A percentile compares a stretch with the other conserved stretches of the same genome.
phyloP scores from a whole-genome alignment of 78 protist genomes.

The Cavenderia fasciculata region DNA sequence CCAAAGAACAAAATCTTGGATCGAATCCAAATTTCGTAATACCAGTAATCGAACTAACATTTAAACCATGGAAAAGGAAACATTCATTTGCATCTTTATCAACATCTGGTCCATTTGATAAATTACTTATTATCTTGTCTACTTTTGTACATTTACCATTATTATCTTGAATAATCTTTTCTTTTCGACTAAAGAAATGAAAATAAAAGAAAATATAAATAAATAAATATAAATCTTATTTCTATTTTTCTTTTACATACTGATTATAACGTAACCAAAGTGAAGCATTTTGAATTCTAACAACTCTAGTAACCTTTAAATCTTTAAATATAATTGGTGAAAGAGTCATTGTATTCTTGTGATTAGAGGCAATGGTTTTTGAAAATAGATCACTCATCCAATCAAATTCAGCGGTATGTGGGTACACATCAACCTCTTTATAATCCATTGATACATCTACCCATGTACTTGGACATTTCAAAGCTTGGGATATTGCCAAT shows the following conservation, averaged over 20 bases:
- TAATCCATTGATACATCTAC: constrained; percentile 54
- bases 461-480: constrained; percentile 62
- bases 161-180: constrained; percentile 46
- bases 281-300: constrained; percentile 41
- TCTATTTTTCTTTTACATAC: too few relatives aligned
- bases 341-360: constrained; percentile 29
- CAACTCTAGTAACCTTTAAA: constrained; percentile 31
- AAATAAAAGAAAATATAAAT: too few relatives aligned
- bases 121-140: neutral
- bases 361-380: constrained; percentile 14
- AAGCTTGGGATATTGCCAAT: neutral
- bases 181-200: too few relatives aligned
- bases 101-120: constrained; percentile 36
- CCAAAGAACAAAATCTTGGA: constrained; percentile 56
- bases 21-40: constrained; percentile 74
- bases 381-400: constrained; percentile 59
- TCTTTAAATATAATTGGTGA: constrained; percentile 56
- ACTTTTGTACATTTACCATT: constrained; percentile 5
- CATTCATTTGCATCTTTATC: constrained; percentile 37
- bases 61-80: constrained; percentile 58
- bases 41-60: constrained; percentile 44
- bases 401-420: constrained; percentile 16
- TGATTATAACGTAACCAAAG: constrained; percentile 50
- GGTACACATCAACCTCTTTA: constrained; percentile 43
- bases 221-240: too few relatives aligned